Percentiles rank a stretch among this genome's conserved stretches.
phyloP scores from a whole-genome alignment of 805 yeast species.

The Ogataea haglerorum region DNA sequence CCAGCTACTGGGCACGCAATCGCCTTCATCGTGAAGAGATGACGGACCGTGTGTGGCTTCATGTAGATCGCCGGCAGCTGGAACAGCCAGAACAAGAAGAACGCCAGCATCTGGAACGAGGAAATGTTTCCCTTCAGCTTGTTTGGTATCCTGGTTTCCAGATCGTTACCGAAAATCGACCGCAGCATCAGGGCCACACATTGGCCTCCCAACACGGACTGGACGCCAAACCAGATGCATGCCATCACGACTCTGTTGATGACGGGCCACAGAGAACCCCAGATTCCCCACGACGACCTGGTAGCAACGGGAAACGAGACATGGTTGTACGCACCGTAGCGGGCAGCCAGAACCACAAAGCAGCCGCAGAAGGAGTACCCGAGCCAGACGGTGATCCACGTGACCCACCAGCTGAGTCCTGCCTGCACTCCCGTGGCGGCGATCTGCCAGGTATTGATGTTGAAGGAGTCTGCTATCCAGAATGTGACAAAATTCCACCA shows the following conservation, averaged over 20 bases:
- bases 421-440: slow-evolving; percentile 80
- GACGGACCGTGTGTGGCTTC: slow-evolving; percentile 78
- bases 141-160: slow-evolving; percentile 61
- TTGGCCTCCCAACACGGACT: slow-evolving; percentile 79
- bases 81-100: slow-evolving; percentile 78
- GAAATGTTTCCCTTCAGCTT: slow-evolving; percentile 54
- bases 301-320: slow-evolving; percentile 80
- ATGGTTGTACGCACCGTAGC: slow-evolving; percentile 80
- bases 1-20: slow-evolving; percentile 80
- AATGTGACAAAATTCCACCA: slow-evolving; percentile 78
- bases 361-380: slow-evolving; percentile 71
- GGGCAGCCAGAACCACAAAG: slow-evolving; percentile 67
- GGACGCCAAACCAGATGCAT: slow-evolving; percentile 82
- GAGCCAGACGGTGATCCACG: slow-evolving; percentile 85
- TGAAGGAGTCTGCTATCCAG: slow-evolving; percentile 89
- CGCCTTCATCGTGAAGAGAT: slow-evolving; percentile 80
- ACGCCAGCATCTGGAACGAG: slow-evolving; percentile 68
- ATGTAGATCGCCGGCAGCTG: slow-evolving; percentile 79
- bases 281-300: slow-evolving; percentile 81
- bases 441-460: slow-evolving; percentile 87
- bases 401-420: slow-evolving; percentile 87
- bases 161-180: slow-evolving; percentile 68
- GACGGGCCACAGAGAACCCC: slow-evolving; percentile 86
- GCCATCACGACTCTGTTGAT: slow-evolving; percentile 81
- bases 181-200: slow-evolving; percentile 75